Conservation (phyloP, 345 rosid species). For the Trapa bicornis region DNA sequence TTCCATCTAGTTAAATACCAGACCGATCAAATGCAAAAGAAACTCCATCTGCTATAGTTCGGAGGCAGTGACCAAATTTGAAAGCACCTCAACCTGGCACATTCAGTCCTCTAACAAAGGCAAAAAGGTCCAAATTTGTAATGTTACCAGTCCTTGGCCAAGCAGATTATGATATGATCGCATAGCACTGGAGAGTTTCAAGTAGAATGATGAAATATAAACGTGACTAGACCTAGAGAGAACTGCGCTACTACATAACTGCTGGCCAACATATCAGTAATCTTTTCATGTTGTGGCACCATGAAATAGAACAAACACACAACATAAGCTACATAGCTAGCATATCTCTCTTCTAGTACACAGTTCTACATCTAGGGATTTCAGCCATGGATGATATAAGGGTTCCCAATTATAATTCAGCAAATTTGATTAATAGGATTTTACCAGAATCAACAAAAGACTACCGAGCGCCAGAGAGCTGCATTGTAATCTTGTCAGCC, state of each 20-base stretch:
- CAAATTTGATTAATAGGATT: not conserved
- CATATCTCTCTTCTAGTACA: constrained; percentile 9
- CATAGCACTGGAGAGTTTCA: not conserved
- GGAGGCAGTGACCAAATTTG: too few species aligned
- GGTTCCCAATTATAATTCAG: not conserved
- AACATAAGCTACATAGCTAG: constrained; percentile 8
- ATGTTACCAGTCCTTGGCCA: too few species aligned
- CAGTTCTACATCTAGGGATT: constrained; percentile 9
- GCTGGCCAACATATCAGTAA: not conserved
- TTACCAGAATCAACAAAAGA: not conserved
- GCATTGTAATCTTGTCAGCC: not conserved
- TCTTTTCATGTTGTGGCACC: not conserved
- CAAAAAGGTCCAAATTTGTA: too few species aligned
- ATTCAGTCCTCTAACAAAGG: too few species aligned
- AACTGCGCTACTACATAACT: not conserved
- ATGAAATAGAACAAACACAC: not conserved
- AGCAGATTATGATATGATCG: not conserved
- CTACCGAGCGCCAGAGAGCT: too few species aligned
- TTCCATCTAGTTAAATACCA: too few species aligned
- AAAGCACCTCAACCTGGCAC: too few species aligned
- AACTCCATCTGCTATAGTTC: too few species aligned
- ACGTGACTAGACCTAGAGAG: not conserved
- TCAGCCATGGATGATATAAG: not conserved
- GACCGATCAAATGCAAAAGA: too few species aligned
- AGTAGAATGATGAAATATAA: not conserved